A percentile compares a stretch with the other conserved stretches of the same genome.
Evolutionary conservation across 139 green algal species (phyloP).

Genomic region (Volvox africanus): DNA sequence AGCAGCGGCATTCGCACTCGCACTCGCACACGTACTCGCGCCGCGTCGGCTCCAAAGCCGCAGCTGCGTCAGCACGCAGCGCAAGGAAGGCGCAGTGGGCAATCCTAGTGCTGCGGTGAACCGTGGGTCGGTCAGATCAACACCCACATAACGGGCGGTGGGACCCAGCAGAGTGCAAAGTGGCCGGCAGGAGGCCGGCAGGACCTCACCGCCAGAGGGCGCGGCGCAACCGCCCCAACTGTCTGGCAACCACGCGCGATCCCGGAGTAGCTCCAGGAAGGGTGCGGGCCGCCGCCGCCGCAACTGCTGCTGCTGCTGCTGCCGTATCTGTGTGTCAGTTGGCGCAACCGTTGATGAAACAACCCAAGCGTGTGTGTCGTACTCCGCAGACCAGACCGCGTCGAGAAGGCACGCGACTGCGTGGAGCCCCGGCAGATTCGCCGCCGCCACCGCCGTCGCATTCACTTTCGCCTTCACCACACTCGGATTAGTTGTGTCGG

Average conservation of each 20-base stretch:
- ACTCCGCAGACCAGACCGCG: slow-evolving; percentile 7
- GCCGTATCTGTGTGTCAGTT: neutral
- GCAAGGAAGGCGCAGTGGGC: neutral
- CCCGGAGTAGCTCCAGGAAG: slow-evolving; percentile 8
- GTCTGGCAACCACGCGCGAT: slow-evolving; percentile 9
- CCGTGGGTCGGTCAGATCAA: neutral
- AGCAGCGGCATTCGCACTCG: neutral
- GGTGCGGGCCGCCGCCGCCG: neutral
- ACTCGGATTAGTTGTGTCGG: too few relatives aligned
- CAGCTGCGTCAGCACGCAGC: slow-evolving; percentile 8
- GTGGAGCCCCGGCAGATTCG: neutral
- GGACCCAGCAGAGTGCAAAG: slow-evolving; percentile 1
- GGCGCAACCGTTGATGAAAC: neutral
- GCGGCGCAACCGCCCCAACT: slow-evolving; percentile 18
- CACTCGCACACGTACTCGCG: neutral
- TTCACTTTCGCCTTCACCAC: too few relatives aligned
- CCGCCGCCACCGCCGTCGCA: neutral
- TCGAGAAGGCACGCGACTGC: neutral
- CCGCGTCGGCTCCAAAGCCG: neutral
- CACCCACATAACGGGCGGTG: neutral
- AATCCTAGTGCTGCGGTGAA: slow-evolving; percentile 14
- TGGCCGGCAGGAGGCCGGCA: neutral
- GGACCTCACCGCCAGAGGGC: neutral
- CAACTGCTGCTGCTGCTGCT: neutral
- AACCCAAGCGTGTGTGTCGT: neutral